Evolutionary conservation across 192 early-diverging fungal genomes (phyloP).

Genomic region (Backusella psychrophila): DNA sequence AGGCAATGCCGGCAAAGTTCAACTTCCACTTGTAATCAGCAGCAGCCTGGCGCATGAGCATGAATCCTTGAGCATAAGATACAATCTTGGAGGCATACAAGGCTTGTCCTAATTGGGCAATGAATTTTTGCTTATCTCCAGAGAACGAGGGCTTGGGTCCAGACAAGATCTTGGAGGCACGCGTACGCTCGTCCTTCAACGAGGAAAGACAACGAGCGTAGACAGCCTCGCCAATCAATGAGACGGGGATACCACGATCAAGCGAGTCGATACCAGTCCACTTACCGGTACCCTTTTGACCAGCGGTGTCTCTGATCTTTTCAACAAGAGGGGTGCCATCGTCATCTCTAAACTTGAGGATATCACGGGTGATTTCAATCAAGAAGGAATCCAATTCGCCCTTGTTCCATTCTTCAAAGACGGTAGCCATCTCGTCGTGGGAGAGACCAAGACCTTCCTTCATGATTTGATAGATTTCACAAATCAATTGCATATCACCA

Average conservation of each 20-base stretch:
- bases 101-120: slow-evolving; percentile 89
- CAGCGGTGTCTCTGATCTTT: slow-evolving; percentile 95
- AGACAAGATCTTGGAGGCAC: slow-evolving; percentile 81
- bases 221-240: slow-evolving; percentile 97
- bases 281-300: slow-evolving; percentile 98
- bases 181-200: slow-evolving; percentile 93
- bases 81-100: slow-evolving; percentile 98
- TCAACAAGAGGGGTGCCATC: slow-evolving; percentile 87
- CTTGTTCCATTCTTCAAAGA: slow-evolving; percentile 96
- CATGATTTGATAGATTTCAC: slow-evolving; percentile 93
- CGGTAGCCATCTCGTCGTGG: slow-evolving; percentile 86
- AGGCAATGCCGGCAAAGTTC: slow-evolving; percentile 95
- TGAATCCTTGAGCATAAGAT: slow-evolving; percentile 98
- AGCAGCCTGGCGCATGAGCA: slow-evolving; percentile 95
- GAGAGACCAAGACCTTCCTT: slow-evolving; percentile 79
- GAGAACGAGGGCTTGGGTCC: slow-evolving; percentile 72
- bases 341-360: slow-evolving; percentile 89
- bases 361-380: slow-evolving; percentile 94
- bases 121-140: slow-evolving; percentile 87
- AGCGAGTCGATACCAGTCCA: slow-evolving; percentile 97
- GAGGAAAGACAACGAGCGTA: slow-evolving; percentile 96
- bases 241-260: slow-evolving; percentile 94
- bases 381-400: slow-evolving; percentile 96
- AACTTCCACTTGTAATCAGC: slow-evolving; percentile 91
- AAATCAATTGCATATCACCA: slow-evolving; percentile 99